A percentile compares a stretch with the other conserved stretches of the same genome.
These are phyloP conservation scores for Calonectria crousiana DNA, from an alignment of 2,329 filamentous ascomycete genomes.

Conservation along the genomic window DNA sequence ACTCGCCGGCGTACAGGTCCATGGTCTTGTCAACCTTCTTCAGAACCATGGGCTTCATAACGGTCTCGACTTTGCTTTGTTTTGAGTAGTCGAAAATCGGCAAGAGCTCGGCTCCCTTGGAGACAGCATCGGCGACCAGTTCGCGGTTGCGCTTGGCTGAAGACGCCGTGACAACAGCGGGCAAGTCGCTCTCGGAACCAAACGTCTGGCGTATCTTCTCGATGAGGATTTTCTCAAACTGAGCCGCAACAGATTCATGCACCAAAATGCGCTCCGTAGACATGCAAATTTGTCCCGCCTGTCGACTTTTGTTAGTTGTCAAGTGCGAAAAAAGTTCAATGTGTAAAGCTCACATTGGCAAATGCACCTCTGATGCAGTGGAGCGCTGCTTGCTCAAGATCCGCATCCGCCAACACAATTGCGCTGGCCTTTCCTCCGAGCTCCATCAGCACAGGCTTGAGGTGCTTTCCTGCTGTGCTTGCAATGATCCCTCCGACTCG, in stretches of 20 bases:
- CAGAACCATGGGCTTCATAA: constrained; percentile 20
- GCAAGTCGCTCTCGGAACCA: constrained; percentile 11
- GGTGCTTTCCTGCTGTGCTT: constrained; percentile 73
- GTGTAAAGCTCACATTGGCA: constrained; percentile 21
- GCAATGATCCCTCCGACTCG: constrained; percentile 79
- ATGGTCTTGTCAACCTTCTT: constrained; percentile 7
- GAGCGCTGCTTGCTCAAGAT: constrained; percentile 77
- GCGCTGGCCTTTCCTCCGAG: constrained; percentile 84
- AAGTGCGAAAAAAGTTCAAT: neutral
- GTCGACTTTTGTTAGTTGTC: neutral
- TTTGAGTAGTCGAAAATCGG: constrained; percentile 8
- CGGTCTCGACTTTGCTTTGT: constrained; percentile 6
- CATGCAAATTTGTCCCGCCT: constrained; percentile 84
- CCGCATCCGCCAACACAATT: constrained; percentile 83
- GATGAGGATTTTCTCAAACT: constrained; percentile 16
- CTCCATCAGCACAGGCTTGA: constrained; percentile 85
- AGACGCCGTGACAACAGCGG: constrained; percentile 10
- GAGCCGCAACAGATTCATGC: constrained; percentile 11
- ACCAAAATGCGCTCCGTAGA: constrained; percentile 60
- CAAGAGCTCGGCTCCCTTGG: constrained; percentile 18
- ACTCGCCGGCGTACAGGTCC: constrained; percentile 21
- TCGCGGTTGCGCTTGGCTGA: constrained; percentile 20
- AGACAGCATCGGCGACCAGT: constrained; percentile 21
- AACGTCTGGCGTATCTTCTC: constrained; percentile 11
- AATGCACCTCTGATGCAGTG: constrained; percentile 62